Evolutionary conservation across 805 yeast species (phyloP), one percentile per base, ranked within the genome.

Genomic region (Starmera caribaea): DNA sequence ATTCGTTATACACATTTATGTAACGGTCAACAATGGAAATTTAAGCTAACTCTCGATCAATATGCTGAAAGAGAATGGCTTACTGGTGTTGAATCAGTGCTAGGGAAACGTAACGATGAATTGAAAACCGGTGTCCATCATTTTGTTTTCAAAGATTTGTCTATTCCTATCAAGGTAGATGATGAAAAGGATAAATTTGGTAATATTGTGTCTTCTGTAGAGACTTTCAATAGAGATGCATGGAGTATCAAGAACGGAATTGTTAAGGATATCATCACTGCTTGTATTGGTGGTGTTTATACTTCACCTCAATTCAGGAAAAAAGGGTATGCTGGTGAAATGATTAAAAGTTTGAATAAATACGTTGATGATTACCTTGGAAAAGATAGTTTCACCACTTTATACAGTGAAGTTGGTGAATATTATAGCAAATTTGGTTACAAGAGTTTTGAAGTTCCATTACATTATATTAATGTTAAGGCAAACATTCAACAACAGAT

Each of bases 361-460:
- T 54, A 53, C 36, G 60, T 61, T 41, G 69, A 61, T 17, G 44
- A 57, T 3, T 55, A 55, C 24, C 56, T 65, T 28, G 46, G 57
- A 36, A 46, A 51, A 9, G 52, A 60, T 16, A 43, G 56, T 16
- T 54, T 69, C 13, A 56, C 68, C 30, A 63, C 65, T 32, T 66
- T 86, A 38, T 85, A 84, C 67, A 80, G 90, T 45, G 92, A 80
- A 37, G 75, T 83, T 16, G 90, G 83, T 13, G 70, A 67, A 28
- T 84, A 71, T 48, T 87, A 87, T 56, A 61, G 66, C 30, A 62
- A 66, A 45, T 74, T 80, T 46, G 95, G 89, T 0, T 82, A 73
- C 52, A 61, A 54, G n/a, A 60, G 66, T 14, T 39, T 50, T 36
- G 68, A 63, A 37, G 63, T 65, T 6, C 66, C 68, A 12, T 38